Evolutionary conservation across 352 stramenopile species (phyloP).

Genomic region (Discostella stelligera): DNA sequence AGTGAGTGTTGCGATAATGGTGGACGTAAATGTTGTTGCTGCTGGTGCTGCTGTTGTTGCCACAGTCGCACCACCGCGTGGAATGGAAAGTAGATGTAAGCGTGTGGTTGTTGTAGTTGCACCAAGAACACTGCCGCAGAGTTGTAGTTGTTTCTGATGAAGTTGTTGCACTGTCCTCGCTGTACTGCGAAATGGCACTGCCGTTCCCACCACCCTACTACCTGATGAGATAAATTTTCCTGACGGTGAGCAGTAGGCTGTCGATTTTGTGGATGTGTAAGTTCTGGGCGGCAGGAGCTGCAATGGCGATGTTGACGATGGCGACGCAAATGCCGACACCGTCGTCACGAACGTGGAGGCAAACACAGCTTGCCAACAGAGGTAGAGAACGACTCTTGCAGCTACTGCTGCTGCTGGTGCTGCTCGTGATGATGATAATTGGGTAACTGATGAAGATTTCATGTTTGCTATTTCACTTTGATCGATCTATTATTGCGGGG

Average conservation of each 20-base stretch:
- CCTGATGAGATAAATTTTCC: neutral
- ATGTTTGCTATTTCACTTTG: no score
- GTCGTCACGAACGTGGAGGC: neutral
- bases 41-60: slow-evolving; percentile 1
- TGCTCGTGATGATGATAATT: no score
- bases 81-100: slow-evolving; percentile 13
- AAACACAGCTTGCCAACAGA: neutral
- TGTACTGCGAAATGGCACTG: neutral
- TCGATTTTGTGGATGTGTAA: neutral
- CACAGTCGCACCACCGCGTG: slow-evolving; percentile 22
- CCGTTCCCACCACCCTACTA: neutral
- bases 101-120: neutral
- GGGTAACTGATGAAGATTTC: no score
- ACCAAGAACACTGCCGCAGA: neutral
- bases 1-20: neutral
- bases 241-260: neutral
- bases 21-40: neutral
- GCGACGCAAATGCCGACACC: neutral
- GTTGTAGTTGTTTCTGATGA: neutral
- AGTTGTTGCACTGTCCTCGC: neutral
- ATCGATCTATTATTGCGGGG: no score
- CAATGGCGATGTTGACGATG: neutral
- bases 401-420: neutral
- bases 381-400: neutral
- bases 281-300: neutral